These are phyloP conservation scores for Penicillium desertorum DNA, from an alignment of 495 filamentous ascomycete species.

Conservation along the genomic window DNA sequence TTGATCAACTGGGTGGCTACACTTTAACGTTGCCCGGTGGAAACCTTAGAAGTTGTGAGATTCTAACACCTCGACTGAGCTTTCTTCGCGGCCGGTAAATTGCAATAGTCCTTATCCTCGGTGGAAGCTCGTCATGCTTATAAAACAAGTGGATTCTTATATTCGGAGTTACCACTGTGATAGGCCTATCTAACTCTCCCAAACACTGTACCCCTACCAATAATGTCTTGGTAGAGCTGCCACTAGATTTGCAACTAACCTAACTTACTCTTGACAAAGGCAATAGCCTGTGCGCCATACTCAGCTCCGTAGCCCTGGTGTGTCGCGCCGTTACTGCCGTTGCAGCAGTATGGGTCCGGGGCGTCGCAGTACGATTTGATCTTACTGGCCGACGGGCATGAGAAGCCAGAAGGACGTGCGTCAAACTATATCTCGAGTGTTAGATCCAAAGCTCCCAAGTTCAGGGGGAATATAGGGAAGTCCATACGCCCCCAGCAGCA, in stretches of 20 bases:
- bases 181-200: background rate
- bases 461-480: background rate
- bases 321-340: conserved; percentile 53
- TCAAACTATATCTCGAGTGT: conserved; percentile 46
- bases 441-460: conserved; percentile 1
- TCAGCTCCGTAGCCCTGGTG: conserved; percentile 59
- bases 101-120: too few species aligned
- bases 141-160: too few species aligned
- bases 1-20: background rate
- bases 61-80: too few species aligned
- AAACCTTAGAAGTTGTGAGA: too few species aligned
- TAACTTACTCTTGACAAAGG: conserved; percentile 54
- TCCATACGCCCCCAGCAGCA: conserved; percentile 54
- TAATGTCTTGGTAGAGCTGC: background rate
- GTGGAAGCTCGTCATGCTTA: too few species aligned
- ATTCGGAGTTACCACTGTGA: background rate
- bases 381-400: conserved; percentile 51
- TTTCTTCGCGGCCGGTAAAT: too few species aligned
- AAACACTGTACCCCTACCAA: background rate
- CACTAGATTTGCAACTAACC: background rate
- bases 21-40: background rate
- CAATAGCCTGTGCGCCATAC: conserved; percentile 57
- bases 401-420: conserved; percentile 54
- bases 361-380: conserved; percentile 63
- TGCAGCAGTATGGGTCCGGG: conserved; percentile 64